These are phyloP conservation scores for Melastoma candidum DNA, from an alignment of 441 rosid genomes.

Conservation along the genomic window DNA sequence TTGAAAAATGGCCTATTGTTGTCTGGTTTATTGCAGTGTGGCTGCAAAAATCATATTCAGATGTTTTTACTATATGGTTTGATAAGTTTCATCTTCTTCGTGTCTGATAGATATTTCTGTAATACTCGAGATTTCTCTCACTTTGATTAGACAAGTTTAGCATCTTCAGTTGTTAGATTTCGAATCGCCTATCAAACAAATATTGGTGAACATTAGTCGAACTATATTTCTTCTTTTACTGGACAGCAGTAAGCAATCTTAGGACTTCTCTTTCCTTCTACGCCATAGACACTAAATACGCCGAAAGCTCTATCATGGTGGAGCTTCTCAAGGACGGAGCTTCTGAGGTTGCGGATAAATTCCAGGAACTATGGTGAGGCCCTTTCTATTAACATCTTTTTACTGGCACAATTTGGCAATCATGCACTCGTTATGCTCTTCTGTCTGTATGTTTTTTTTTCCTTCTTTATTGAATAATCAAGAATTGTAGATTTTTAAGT, in stretches of 20 bases:
- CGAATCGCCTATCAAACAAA: too few relatives aligned
- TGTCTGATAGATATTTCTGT: too few relatives aligned
- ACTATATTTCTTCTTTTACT: neutral
- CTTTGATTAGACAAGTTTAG: too few relatives aligned
- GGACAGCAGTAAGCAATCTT: neutral
- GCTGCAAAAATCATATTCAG: neutral
- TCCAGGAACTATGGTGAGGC: slow-evolving; percentile 58
- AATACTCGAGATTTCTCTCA: too few relatives aligned
- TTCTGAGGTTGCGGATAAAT: slow-evolving; percentile 65
- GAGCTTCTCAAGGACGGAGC: slow-evolving; percentile 67
- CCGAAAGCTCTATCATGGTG: slow-evolving; percentile 47
- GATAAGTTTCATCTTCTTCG: neutral
- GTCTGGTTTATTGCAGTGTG: too few relatives aligned
- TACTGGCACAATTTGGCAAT: neutral
- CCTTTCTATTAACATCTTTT: neutral
- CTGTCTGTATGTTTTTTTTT: neutral
- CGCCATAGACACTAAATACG: slow-evolving; percentile 52
- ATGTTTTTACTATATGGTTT: neutral
- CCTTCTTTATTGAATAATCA: too few relatives aligned
- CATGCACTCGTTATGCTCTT: neutral
- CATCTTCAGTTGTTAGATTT: too few relatives aligned
- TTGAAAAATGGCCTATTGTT: too few relatives aligned
- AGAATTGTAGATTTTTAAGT: too few relatives aligned
- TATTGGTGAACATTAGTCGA: neutral
- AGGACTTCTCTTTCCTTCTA: slow-evolving; percentile 6